phyloP scores from a whole-genome alignment of 1,139 yeast genomes.

The Magnusiomyces fungicola region DNA sequence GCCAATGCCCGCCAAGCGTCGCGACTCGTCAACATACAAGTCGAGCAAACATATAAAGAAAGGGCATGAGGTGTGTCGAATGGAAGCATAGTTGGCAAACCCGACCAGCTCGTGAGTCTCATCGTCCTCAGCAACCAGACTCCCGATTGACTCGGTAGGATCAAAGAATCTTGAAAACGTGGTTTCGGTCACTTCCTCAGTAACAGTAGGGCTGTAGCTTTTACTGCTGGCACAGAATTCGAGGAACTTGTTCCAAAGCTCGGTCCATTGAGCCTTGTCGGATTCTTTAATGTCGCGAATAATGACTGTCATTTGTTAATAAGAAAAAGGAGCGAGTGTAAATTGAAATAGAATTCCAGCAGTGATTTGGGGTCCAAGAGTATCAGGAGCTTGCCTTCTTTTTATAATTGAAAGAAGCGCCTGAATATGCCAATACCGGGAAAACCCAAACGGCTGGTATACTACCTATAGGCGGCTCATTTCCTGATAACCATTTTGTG shows the following conservation, averaged over 20 bases:
- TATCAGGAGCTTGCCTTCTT: too few species aligned
- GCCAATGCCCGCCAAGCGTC: constrained; percentile 44
- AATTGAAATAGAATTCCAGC: too few species aligned
- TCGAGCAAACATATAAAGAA: constrained; percentile 48
- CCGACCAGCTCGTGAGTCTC: constrained; percentile 32
- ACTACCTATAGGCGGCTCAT: too few species aligned
- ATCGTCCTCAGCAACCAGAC: constrained; percentile 16
- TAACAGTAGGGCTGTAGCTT: constrained; percentile 38
- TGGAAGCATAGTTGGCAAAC: constrained; percentile 44
- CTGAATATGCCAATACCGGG: too few species aligned
- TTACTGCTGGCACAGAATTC: too few species aligned
- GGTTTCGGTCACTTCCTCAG: constrained; percentile 36
- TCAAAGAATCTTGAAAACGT: constrained; percentile 44
- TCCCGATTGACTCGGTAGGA: constrained; percentile 38
- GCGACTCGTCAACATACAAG: constrained; percentile 32
- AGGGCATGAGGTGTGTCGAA: constrained; percentile 41
- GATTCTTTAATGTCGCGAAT: background rate
- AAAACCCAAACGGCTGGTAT: too few species aligned
- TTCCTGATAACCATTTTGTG: too few species aligned
- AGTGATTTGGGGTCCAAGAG: too few species aligned
- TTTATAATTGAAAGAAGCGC: too few species aligned
- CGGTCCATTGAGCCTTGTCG: constrained; percentile 32
- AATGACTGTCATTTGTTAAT: background rate
- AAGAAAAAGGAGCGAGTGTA: too few species aligned
- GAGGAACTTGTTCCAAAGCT: constrained; percentile 39